phyloP scores from a whole-genome alignment of 2,329 filamentous ascomycete genomes.

The Trichoderma sp. region DNA sequence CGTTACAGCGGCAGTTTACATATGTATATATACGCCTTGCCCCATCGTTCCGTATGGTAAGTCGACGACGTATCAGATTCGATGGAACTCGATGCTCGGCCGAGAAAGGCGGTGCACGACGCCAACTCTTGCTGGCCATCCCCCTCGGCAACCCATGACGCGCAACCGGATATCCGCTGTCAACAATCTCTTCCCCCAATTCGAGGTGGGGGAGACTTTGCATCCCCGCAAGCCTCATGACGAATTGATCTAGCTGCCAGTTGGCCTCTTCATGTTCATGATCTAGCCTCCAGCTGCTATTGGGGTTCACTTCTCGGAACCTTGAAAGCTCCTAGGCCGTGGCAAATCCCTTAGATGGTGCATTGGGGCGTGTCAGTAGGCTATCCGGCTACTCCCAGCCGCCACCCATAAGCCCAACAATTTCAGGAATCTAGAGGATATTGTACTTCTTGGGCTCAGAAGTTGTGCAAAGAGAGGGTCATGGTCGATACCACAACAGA shows the following conservation, averaged over 20 bases:
- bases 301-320: not conserved
- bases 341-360: not conserved
- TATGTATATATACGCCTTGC: not conserved
- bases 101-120: not conserved
- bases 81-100: not conserved
- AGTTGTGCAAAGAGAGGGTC: no score
- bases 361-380: constrained; percentile 15
- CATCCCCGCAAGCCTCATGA: constrained; percentile 12
- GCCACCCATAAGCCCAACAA: constrained; percentile 11
- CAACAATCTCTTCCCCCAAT: not conserved
- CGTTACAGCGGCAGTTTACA: not conserved
- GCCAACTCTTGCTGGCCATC: not conserved
- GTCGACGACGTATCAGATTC: not conserved
- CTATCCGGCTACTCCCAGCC: constrained; percentile 23
- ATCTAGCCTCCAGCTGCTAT: not conserved
- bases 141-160: constrained; percentile 1
- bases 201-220: not conserved
- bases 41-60: not conserved
- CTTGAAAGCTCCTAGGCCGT: not conserved
- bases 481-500: not conserved
- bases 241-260: not conserved
- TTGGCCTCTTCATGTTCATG: not conserved
- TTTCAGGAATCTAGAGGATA: not conserved
- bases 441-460: not conserved
- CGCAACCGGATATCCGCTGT: constrained; percentile 8